Evolutionary conservation across 495 filamentous ascomycete species (phyloP).

Genomic region (Choiromyces venosus): DNA sequence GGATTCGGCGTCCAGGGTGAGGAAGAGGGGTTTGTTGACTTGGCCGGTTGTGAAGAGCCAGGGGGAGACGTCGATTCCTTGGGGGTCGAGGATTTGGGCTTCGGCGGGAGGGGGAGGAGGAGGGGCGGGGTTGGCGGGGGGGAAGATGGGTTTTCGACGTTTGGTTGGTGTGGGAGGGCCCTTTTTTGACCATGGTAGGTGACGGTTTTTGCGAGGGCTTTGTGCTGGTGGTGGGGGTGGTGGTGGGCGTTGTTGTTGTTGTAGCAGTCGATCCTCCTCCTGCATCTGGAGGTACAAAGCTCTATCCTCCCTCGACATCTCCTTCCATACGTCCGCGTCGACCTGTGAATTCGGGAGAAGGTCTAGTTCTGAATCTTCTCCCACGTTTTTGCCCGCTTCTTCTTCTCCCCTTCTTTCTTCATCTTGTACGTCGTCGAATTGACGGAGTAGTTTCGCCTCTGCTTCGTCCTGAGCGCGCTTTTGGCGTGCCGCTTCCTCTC

Average conservation of each 20-base stretch:
- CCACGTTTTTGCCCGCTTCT: background rate
- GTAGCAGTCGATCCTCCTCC: slow-evolving; percentile 18
- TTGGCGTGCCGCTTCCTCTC: background rate
- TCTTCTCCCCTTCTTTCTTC: slow-evolving; percentile 12
- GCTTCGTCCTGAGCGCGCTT: background rate
- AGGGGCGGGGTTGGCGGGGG: background rate
- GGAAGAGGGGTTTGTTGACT: slow-evolving; percentile 16
- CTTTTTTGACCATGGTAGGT: background rate
- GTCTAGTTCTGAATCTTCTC: slow-evolving; percentile 3
- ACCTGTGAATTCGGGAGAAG: slow-evolving; percentile 25
- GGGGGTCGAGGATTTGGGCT: slow-evolving; percentile 17
- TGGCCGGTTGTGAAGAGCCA: slow-evolving; percentile 33
- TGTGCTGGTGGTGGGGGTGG: background rate
- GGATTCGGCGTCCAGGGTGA: slow-evolving; percentile 9
- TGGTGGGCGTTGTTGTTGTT: slow-evolving; percentile 4
- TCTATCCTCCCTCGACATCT: slow-evolving; percentile 19
- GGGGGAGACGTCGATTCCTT: slow-evolving; percentile 28
- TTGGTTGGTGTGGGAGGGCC: slow-evolving; percentile 11
- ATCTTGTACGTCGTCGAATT: background rate
- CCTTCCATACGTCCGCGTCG: slow-evolving; percentile 30
- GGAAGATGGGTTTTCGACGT: slow-evolving; percentile 14
- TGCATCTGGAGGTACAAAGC: slow-evolving; percentile 18
- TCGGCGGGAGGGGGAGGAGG: background rate
- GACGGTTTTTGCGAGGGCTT: slow-evolving; percentile 18
- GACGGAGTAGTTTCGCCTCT: background rate